Base-by-base conservation (phyloP, 805 yeast genomes). In the Wickerhamiella sorbophila region DNA sequence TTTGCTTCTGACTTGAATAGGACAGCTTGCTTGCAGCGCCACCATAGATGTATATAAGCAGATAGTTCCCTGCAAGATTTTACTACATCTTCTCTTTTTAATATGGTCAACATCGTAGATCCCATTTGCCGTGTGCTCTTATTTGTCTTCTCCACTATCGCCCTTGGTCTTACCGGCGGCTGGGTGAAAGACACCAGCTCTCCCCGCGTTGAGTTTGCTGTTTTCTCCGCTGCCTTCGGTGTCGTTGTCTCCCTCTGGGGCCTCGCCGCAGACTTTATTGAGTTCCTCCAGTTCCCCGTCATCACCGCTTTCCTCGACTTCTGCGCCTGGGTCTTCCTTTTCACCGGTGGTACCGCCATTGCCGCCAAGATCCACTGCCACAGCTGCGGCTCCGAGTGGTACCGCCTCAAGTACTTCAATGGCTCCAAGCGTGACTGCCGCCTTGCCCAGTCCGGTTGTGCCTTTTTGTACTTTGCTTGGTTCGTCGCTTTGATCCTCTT, bases 321-420 rank as follows among this genome's bases (percentile, higher is more conserved):
- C 67, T 69, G 91, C 65, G 86, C 86, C 73, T 65, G 77, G 54
- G 81, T 87, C 53, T 91, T 91, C 77, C 77, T 95, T 44, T 84
- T 91, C 63, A 77, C 97, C 39, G 97, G 84, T 51, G 97, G 87
- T 56, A 77, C 94, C 45, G 95, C 95, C 41, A 69, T 91, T 59
- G 97, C 97, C 41, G 94, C 84, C 46, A 93, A 77, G 56, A 77
- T 82, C 59, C 76, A 87, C 64, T 71, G 70, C 50, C 95, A 86
- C 72, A 79, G 94, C 33, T 88, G 98, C 72, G 46, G 68, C 53
- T 80, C 85, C 75, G 51, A 67, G 48, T 45, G 33, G 43, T 86
- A 83, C 71, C 46, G 86, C 51, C 68, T 75, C 52, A 38, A 53
- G 50, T 88, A 88, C 73, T 62, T 62, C 47, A 84, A 83, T 68